Conservation (phyloP, 257 asterid species). For the Solanum corneliomulleri region DNA sequence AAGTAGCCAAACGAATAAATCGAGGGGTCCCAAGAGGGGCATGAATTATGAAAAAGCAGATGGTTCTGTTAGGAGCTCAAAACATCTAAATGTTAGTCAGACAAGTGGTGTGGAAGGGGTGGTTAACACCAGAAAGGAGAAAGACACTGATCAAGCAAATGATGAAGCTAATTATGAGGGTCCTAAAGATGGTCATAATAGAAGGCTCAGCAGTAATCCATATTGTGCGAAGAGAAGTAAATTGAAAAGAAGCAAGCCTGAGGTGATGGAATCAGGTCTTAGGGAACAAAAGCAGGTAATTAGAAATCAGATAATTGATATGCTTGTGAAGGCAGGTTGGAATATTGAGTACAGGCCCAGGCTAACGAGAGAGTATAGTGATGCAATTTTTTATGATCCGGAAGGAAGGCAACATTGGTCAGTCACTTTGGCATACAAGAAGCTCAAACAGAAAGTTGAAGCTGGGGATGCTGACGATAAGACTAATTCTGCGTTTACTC, state of each 20-base stretch:
- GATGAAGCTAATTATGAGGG: background rate
- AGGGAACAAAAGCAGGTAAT: constrained; percentile 53
- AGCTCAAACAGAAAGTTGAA: constrained; percentile 55
- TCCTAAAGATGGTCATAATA: constrained; percentile 3
- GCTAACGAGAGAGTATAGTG: constrained; percentile 39
- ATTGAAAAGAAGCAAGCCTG: background rate
- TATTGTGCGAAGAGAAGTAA: constrained; percentile 3
- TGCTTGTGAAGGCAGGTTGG: constrained; percentile 79
- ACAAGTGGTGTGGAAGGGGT: background rate
- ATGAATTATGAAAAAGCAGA: constrained; percentile 1
- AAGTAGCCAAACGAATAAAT: background rate
- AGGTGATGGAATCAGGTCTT: constrained; percentile 33
- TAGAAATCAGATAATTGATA: constrained; percentile 55
- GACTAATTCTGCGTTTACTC: constrained; percentile 44
- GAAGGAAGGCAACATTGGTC: constrained; percentile 70
- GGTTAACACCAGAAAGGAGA: background rate
- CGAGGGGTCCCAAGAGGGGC: background rate
- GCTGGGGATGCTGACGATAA: constrained; percentile 40
- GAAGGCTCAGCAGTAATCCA: constrained; percentile 3
- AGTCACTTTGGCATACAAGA: constrained; percentile 67
- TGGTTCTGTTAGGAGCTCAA: constrained; percentile 4
- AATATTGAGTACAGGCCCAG: constrained; percentile 64
- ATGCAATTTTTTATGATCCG: constrained; percentile 77
- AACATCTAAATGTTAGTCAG: background rate
- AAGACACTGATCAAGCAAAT: background rate